These are phyloP conservation scores for Blastobotrys peoriensis DNA, from an alignment of 805 yeast genomes.

Conservation along the genomic window DNA sequence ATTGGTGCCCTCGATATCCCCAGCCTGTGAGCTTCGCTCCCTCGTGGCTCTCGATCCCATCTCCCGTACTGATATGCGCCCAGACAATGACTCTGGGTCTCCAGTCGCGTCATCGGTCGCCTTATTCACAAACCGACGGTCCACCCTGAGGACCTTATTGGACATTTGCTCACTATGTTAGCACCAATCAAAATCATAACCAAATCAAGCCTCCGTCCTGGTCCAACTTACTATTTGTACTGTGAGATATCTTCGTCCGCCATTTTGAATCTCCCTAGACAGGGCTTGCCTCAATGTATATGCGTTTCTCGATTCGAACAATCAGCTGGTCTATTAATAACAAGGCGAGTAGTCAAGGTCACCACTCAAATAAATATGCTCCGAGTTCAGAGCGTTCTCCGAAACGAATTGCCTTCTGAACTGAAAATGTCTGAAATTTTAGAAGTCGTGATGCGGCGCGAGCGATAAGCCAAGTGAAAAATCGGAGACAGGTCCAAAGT, in stretches of 20 bases:
- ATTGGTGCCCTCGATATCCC: slow-evolving; percentile 8
- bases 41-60: slow-evolving; percentile 49
- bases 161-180: slow-evolving; percentile 42
- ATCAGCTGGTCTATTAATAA: too few relatives aligned
- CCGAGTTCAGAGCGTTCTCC: too few relatives aligned
- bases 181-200: not conserved
- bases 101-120: slow-evolving; percentile 43
- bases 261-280: not conserved
- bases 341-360: too few relatives aligned
- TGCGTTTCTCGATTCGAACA: too few relatives aligned
- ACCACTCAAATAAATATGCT: too few relatives aligned
- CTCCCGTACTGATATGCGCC: slow-evolving; percentile 59
- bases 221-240: slow-evolving; percentile 17
- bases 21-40: slow-evolving; percentile 7
- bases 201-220: not conserved
- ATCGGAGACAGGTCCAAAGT: too few relatives aligned
- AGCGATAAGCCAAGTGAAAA: too few relatives aligned
- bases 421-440: too few relatives aligned
- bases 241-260: slow-evolving; percentile 15
- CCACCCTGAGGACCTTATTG: slow-evolving; percentile 61
- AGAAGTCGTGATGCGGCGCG: too few relatives aligned
- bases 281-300: not conserved
- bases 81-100: slow-evolving; percentile 67
- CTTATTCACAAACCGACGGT: slow-evolving; percentile 42
- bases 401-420: too few relatives aligned